Evolutionary conservation across 345 rosid species (phyloP).

Genomic region (Mercurialis annua): DNA sequence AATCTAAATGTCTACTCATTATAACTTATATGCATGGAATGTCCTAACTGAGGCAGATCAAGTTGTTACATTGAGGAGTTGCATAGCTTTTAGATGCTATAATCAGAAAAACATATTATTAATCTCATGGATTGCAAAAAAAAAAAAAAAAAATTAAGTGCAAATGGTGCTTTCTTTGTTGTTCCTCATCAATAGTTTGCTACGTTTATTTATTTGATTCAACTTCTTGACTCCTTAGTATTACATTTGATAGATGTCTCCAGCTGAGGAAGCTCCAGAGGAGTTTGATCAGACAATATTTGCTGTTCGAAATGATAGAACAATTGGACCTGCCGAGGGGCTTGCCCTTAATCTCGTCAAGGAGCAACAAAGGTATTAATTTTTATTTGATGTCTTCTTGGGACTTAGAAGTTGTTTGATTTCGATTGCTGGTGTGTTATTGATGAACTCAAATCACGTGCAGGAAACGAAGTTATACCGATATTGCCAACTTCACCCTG

Average conservation of each 20-base stretch:
- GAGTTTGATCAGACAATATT: conserved; percentile 93
- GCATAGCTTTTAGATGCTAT: too few species aligned
- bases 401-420: background rate
- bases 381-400: background rate
- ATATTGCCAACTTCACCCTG: conserved; percentile 76
- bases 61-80: background rate
- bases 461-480: conserved; percentile 82
- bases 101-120: too few species aligned
- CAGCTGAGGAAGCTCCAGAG: conserved; percentile 76
- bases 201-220: background rate
- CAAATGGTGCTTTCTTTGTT: too few species aligned
- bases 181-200: background rate
- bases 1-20: background rate
- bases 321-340: conserved; percentile 56
- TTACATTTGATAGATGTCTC: conserved; percentile 53
- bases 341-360: conserved; percentile 55
- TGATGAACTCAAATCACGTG: background rate
- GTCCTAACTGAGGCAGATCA: background rate
- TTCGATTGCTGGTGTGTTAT: background rate
- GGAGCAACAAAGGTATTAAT: conserved; percentile 75
- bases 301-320: conserved; percentile 49
- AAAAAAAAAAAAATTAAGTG: too few species aligned
- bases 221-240: background rate
- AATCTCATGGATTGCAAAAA: background rate
- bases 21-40: background rate